These are phyloP conservation scores for Hawksworthiomyces lignivorus DNA, from an alignment of 2,329 filamentous ascomycete species.

Conservation along the genomic window DNA sequence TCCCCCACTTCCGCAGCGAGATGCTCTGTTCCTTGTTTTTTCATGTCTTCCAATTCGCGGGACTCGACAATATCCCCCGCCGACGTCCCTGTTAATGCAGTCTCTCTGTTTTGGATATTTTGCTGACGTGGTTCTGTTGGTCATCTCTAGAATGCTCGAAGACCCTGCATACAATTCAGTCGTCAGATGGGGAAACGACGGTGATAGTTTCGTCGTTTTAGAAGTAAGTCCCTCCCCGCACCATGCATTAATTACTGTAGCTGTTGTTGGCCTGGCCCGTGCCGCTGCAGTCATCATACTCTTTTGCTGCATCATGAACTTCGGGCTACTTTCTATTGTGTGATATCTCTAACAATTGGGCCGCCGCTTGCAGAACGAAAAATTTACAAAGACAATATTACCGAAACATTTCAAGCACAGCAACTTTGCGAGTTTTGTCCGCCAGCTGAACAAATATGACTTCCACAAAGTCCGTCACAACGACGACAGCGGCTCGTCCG, in stretches of 20 bases:
- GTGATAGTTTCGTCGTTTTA: conserved; percentile 92
- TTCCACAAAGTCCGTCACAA: conserved; percentile 97
- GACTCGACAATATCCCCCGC: too few species aligned
- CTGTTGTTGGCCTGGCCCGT: neutral
- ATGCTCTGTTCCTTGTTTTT: too few species aligned
- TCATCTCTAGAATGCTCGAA: conserved; percentile 73
- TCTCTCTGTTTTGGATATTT: conserved; percentile 7
- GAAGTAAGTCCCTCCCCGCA: too few species aligned
- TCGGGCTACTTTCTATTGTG: neutral
- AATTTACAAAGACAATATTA: conserved; percentile 93
- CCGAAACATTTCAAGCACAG: conserved; percentile 99
- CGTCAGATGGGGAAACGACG: conserved; percentile 90
- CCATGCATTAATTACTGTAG: too few species aligned
- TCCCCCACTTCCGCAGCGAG: conserved; percentile 9
- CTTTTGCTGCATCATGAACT: too few species aligned
- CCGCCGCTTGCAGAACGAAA: conserved; percentile 67
- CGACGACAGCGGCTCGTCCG: conserved; percentile 74
- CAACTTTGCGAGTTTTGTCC: conserved; percentile 95
- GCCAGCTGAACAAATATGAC: conserved; percentile 94
- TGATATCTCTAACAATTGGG: neutral
- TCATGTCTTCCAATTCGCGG: too few species aligned
- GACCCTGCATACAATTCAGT: conserved; percentile 88
- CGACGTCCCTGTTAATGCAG: neutral
- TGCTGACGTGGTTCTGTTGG: neutral
- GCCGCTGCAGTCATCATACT: neutral